A percentile compares a stretch with the other conserved stretches of the same genome.
Evolutionary conservation across 2,329 filamentous ascomycete genomes (phyloP).

Genomic region (Colletotrichum lupini): DNA sequence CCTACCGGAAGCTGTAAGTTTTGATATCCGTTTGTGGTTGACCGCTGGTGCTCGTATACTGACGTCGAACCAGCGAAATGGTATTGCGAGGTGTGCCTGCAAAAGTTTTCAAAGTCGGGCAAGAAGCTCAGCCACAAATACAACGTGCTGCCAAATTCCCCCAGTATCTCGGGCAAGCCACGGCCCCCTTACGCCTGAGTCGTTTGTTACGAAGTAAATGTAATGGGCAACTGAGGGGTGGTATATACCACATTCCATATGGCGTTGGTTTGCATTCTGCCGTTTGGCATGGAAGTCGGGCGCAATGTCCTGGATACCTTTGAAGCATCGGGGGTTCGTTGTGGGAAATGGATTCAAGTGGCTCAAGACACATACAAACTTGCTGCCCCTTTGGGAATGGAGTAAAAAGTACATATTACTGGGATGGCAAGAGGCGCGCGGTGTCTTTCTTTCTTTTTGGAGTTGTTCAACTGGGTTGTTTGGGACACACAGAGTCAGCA

Average conservation of each 20-base stretch:
- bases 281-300: constrained; percentile 3
- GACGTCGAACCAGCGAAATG: constrained; percentile 71
- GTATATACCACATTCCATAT: constrained; percentile 3
- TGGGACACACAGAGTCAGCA: neutral
- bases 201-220: neutral
- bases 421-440: constrained; percentile 12
- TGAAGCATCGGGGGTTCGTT: constrained; percentile 11
- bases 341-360: neutral
- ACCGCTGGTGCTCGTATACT: constrained; percentile 1
- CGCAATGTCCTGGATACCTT: constrained; percentile 10
- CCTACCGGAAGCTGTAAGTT: constrained; percentile 81
- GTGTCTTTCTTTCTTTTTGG: neutral
- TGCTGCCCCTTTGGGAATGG: constrained; percentile 20
- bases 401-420: constrained; percentile 29
- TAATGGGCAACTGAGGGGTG: neutral
- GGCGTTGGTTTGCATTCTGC: constrained; percentile 21
- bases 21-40: neutral
- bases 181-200: constrained; percentile 15
- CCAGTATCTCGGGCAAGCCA: constrained; percentile 27
- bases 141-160: constrained; percentile 32
- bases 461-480: neutral
- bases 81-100: constrained; percentile 85
- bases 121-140: constrained; percentile 63
- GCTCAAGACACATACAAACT: constrained; percentile 2
- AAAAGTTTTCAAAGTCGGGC: constrained; percentile 66